These are phyloP conservation scores for Tieghemiomyces parasiticus DNA, from an alignment of 192 early-diverging fungal genomes.

Conservation along the genomic window DNA sequence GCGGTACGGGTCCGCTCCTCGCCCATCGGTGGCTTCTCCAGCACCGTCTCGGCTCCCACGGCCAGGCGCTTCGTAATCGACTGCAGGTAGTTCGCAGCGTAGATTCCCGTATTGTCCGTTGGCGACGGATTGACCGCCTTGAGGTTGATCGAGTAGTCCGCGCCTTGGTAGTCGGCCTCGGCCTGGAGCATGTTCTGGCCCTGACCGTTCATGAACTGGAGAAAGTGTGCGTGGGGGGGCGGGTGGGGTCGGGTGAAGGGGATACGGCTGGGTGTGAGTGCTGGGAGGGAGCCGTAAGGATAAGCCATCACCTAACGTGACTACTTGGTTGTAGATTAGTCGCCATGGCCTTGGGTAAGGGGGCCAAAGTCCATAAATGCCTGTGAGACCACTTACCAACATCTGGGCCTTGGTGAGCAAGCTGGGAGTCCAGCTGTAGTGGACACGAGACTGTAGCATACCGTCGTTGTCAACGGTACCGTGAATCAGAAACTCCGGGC, in stretches of 20 bases:
- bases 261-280: too few species aligned
- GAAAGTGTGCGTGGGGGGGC: too few species aligned
- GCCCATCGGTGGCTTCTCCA: slow-evolving; percentile 70
- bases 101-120: slow-evolving; percentile 80
- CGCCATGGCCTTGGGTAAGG: too few species aligned
- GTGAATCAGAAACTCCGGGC: slow-evolving; percentile 67
- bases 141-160: slow-evolving; percentile 74
- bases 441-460: slow-evolving; percentile 63
- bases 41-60: slow-evolving; percentile 72
- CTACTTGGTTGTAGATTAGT: too few species aligned
- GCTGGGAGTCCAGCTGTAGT: slow-evolving; percentile 65
- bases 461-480: slow-evolving; percentile 91
- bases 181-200: slow-evolving; percentile 83
- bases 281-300: too few species aligned
- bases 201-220: slow-evolving; percentile 42
- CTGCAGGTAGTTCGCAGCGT: slow-evolving; percentile 76
- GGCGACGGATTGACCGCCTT: slow-evolving; percentile 95
- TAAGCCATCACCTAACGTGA: too few species aligned
- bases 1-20: slow-evolving; percentile 62
- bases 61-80: slow-evolving; percentile 69
- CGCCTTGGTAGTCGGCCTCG: slow-evolving; percentile 85
- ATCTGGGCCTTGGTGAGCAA: slow-evolving; percentile 46
- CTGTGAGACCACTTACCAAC: too few species aligned
- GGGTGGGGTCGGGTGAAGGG: too few species aligned
- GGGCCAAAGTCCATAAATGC: too few species aligned